These are phyloP conservation scores for Diaporthe humulicola DNA, from an alignment of 2,329 filamentous ascomycete genomes.

Conservation along the genomic window DNA sequence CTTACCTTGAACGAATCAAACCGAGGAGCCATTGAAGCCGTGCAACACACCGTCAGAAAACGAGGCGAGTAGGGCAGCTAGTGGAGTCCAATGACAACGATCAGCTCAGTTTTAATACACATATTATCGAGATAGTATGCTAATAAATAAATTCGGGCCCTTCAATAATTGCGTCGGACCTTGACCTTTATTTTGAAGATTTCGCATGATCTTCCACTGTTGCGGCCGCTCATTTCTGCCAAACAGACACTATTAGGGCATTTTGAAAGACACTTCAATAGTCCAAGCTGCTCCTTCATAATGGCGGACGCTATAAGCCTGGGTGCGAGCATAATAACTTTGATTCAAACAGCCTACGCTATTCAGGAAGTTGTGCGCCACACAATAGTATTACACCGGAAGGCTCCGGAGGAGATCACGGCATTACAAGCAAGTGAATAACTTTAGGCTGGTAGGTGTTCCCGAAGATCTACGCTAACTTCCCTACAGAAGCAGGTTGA, in stretches of 20 bases:
- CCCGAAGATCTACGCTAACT: not conserved
- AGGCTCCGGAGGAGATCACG: not conserved
- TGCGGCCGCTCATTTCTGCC: too few species aligned
- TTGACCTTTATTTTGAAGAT: not conserved
- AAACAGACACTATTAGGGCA: not conserved
- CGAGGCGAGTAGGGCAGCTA: not conserved
- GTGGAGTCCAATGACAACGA: not conserved
- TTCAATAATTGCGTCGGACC: not conserved
- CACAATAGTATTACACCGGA: not conserved
- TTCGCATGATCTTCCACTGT: not conserved
- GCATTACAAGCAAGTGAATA: not conserved
- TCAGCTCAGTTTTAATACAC: not conserved
- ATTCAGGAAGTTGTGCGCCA: not conserved
- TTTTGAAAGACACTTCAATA: not conserved
- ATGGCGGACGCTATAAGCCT: not conserved
- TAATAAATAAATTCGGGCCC: not conserved
- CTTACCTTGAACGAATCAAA: not conserved
- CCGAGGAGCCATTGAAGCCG: not conserved
- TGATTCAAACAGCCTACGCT: not conserved
- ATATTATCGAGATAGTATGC: not conserved
- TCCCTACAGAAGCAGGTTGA: not conserved
- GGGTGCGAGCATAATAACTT: not conserved
- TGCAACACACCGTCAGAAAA: not conserved
- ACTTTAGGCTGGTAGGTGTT: not conserved
- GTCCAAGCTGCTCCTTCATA: not conserved